Base-by-base conservation (phyloP, 192 early-diverging fungal species). In the Coemansia sp. region DNA sequence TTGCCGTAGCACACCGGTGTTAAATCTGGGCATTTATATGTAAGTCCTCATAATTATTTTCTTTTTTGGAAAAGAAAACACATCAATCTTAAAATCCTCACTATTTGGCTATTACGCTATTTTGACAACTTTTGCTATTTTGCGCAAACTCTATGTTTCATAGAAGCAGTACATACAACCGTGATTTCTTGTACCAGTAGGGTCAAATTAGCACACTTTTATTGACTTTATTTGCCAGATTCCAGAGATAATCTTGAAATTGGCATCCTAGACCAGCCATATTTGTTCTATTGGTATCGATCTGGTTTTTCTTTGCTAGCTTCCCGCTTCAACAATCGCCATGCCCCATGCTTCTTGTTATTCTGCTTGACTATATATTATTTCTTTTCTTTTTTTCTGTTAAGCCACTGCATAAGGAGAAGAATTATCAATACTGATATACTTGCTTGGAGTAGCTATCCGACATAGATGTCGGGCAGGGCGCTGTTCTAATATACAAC, bases 51-150 rank as follows among this genome's bases (percentile, higher is more conserved):
- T 16, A 49, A 18, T 49, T 16, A 32, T 16, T 18, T 18, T 8
- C 18, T 6, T 49, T 49, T 18, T 16, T 16, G n/a, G 19, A 49
- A 0, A 18, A 16, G n/a, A 49, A 15, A 49, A 18, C 0, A 49
- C 5, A 49, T 6, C 7, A 4, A 45, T 32, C 4, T 12, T 45
- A 45, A 49, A 26, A 26, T 54, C 3, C 11, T 10, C 9, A 26
- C 6, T 4, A 26, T 54, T 26, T 59, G 10, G 19, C 9, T 15
- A 12, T 19, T 40, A 40, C 42, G 73, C 62, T 69, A 75, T 75
- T 75, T 75, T 59, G 39, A 39, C 43, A 37, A 47, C 18, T 6
- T 49, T 66, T 54, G 69, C 74, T 77, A 77, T 71, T 77, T 77
- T 68, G 64, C 45, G 65, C 55, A 63, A n/a, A 64, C 18, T 37